Base-by-base conservation (phyloP, 2,329 filamentous ascomycete species). In the Leptographium flavum region DNA sequence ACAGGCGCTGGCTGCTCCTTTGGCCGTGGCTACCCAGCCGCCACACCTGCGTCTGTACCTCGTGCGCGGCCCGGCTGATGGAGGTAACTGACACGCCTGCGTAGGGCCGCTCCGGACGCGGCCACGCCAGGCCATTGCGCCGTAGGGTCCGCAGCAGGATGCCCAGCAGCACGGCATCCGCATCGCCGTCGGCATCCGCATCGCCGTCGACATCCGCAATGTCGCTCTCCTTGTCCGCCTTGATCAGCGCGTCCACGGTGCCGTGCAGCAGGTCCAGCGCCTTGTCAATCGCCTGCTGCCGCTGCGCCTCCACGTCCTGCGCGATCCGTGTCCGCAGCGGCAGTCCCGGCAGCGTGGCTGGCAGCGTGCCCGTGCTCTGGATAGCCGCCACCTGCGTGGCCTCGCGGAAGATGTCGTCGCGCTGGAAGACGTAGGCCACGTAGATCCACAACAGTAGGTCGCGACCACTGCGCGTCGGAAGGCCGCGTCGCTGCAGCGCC, bases 381-480 rank as follows among this genome's bases (percentile, higher is more conserved):
- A 51, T 44, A 2, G 56, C 55, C 0, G 55, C 57, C 15, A 53
- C 41, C 21, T 48, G 52, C 23, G 57, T 60, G 9, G 50, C 55
- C 13, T 47, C 35, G 38, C 50, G 52, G 52, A 62, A 60, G 3
- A 57, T 47, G 8, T 53, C 53, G 9, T 46, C 32, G 15, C 53
- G 52, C 23, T 52, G 52, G 46, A 61, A 61, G 3, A 60, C 56
- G 38, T 59, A 54, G 11, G 57, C 52, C 13, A 56, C 49, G 47
- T 55, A 60, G 33, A 61, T 53, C 57, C 58, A 61, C 8, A 57
- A 53, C 17, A 56, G 49, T 22, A 60, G 47, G 10, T 56, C 55
- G 28, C 50, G 42, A 17, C 53, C 48, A 23, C 46, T 45, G 45
- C 53, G 50, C 9, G 45, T 39, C 1, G 53, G 52, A 22, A 54